Base-by-base conservation (phyloP, 2,329 filamentous ascomycete species). In the Claviceps cyperi region DNA sequence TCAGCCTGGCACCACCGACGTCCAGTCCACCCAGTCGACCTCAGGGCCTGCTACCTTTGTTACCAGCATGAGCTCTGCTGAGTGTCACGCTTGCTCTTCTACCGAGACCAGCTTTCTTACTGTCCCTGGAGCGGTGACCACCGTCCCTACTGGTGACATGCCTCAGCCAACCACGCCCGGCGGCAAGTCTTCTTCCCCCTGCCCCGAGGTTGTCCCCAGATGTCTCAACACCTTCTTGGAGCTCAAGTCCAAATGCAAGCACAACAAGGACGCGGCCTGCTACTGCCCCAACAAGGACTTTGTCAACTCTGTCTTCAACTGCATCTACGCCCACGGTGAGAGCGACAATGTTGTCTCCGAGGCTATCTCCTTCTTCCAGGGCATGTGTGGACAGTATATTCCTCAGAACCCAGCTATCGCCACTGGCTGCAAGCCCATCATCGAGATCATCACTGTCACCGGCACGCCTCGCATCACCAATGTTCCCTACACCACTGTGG, bases 191-290 rank as follows among this genome's bases (percentile, higher is more conserved):
- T 48, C 56, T 21, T 17, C 38, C 41, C 69, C 73, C 51, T 79
- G 80, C 69, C 88, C 89, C 51, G 69, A 73, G 24, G 77, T 90
- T 46, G 83, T 96, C 47, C 90, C 91, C 55, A 80, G 80, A 63
- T 97, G 91, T 74, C 72, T 97, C 69, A 92, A 91, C 78, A 94
- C 89, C 60, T 96, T 88, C 86, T 69, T 94, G 61, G 77, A 79
- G 64, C 69, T 75, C 53, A 77, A 84, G 47, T 53, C 61, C 48
- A 72, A 77, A 63, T 97, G 91, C 79, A 75, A 76, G 59, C 81
- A 86, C 71, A 95, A 95, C 81, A 83, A 84, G 43, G 87, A 95
- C 62, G 69, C 75, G 52, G 68, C 70, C 57, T 97, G 91, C 80
- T 95, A 86, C 83, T 97, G 91, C 80, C 84, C 86, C 58, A 77